These are phyloP conservation scores for Neonectria hederae DNA, from an alignment of 2,329 filamentous ascomycete species.

Conservation along the genomic window DNA sequence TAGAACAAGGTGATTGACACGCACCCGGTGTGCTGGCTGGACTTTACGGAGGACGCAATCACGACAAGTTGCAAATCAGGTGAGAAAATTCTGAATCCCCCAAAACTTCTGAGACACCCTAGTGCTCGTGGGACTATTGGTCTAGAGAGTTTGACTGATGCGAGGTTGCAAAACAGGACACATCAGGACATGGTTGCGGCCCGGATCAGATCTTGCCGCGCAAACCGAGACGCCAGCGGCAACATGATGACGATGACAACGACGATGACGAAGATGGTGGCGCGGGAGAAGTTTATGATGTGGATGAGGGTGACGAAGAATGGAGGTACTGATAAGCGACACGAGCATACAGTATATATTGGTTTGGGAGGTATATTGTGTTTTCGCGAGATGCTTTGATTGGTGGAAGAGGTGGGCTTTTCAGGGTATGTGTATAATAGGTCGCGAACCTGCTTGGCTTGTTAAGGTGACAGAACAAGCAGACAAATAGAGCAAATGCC, in stretches of 20 bases:
- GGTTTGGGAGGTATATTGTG: neutral
- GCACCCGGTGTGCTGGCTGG: conserved; percentile 88
- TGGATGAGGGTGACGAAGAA: conserved; percentile 27
- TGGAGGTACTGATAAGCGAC: conserved; percentile 23
- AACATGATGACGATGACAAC: conserved; percentile 31
- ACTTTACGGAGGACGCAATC: conserved; percentile 93
- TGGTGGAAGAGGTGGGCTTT: conserved; percentile 9
- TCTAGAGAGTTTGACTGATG: conserved; percentile 24
- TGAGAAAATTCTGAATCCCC: conserved; percentile 58
- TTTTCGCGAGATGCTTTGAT: conserved; percentile 4
- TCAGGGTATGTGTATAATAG: conserved; percentile 13
- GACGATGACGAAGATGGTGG: conserved; percentile 3
- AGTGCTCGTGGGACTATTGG: neutral
- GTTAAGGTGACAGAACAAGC: conserved; percentile 18
- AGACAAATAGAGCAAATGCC: conserved; percentile 14
- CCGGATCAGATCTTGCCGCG: conserved; percentile 48
- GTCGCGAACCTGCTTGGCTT: conserved; percentile 3
- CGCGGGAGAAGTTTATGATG: conserved; percentile 25
- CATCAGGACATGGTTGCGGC: conserved; percentile 78
- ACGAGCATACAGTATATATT: conserved; percentile 17
- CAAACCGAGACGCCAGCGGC: conserved; percentile 35
- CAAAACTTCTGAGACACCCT: neutral
- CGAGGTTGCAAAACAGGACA: conserved; percentile 64
- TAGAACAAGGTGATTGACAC: conserved; percentile 85
- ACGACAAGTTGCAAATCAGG: conserved; percentile 92